Percentiles rank a stretch among this genome's conserved stretches.
Conservation (phyloP, 495 filamentous ascomycete species). For the Trichocladium uniseriatum region DNA sequence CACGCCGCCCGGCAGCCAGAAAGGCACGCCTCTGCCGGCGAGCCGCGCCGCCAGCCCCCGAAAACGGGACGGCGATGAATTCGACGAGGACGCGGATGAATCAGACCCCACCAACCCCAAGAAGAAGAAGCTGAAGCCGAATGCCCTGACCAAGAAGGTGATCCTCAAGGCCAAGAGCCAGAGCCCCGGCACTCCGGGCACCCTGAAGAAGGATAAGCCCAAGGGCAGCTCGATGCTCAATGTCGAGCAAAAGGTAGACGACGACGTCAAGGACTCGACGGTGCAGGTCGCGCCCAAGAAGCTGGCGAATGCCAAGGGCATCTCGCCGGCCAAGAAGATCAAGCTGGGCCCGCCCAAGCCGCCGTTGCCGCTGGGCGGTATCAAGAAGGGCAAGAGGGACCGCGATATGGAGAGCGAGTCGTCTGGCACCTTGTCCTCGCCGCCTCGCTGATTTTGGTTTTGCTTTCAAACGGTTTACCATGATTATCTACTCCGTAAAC, state of each 20-base stretch:
- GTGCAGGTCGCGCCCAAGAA: constrained; percentile 39
- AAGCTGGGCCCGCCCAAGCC: constrained; percentile 34
- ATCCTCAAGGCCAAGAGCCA: constrained; percentile 40
- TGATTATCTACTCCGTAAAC: background rate
- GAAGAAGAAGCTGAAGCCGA: constrained; percentile 43
- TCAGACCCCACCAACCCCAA: constrained; percentile 39
- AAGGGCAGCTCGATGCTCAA: constrained; percentile 32
- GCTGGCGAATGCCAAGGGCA: constrained; percentile 26
- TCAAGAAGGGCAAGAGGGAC: constrained; percentile 33
- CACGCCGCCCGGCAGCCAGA: constrained; percentile 50
- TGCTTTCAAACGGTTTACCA: background rate
- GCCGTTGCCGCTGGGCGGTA: constrained; percentile 25
- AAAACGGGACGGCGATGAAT: constrained; percentile 43
- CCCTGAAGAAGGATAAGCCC: constrained; percentile 38
- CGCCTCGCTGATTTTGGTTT: constrained; percentile 22
- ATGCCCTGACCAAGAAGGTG: constrained; percentile 36
- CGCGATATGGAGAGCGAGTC: constrained; percentile 42
- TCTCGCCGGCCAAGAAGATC: constrained; percentile 39
- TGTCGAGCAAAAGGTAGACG: constrained; percentile 34
- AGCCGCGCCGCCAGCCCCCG: constrained; percentile 38
- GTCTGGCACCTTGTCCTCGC: constrained; percentile 42
- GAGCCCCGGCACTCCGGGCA: constrained; percentile 11
- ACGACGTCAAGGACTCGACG: constrained; percentile 31
- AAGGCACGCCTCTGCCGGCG: constrained; percentile 48
- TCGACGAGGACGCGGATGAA: constrained; percentile 43